A percentile compares a stretch with the other conserved stretches of the same genome.
These are phyloP conservation scores for Lojkania enalia DNA, from an alignment of 2,329 filamentous ascomycete species.

Conservation along the genomic window DNA sequence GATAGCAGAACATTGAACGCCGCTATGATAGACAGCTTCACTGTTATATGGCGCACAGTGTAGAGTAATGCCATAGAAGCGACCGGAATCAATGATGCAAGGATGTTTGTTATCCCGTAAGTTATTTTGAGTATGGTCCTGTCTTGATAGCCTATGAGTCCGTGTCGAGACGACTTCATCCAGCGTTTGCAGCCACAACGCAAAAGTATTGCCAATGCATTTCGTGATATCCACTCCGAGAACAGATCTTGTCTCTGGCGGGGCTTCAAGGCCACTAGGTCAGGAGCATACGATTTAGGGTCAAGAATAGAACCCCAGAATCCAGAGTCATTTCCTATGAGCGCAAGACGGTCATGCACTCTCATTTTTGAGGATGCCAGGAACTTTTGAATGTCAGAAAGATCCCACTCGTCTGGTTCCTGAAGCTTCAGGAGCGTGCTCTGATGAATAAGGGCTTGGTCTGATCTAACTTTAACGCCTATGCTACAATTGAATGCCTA, in stretches of 20 bases:
- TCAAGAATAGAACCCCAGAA: not conserved
- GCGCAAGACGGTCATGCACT: not conserved
- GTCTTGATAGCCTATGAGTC: not conserved
- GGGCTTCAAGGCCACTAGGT: not conserved
- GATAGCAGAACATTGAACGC: conserved; percentile 13
- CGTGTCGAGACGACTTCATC: not conserved
- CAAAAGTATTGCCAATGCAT: not conserved
- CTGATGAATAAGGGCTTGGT: not conserved
- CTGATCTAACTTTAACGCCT: not conserved
- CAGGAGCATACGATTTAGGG: not conserved
- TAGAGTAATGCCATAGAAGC: conserved; percentile 12
- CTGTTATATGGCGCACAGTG: conserved; percentile 1
- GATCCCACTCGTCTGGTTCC: not conserved
- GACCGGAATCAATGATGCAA: conserved; percentile 15
- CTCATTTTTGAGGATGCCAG: not conserved
- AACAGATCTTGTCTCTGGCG: not conserved
- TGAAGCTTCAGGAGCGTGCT: not conserved
- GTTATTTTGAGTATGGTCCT: conserved; percentile 8
- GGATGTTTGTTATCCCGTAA: conserved; percentile 12
- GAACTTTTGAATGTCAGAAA: not conserved
- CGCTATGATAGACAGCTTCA: conserved; percentile 8
- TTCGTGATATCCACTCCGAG: not conserved
- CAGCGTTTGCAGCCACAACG: not conserved
- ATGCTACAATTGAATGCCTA: not conserved
- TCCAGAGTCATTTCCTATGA: not conserved